Conservation (phyloP, 441 rosid species). For the Aleurites moluccanus region DNA sequence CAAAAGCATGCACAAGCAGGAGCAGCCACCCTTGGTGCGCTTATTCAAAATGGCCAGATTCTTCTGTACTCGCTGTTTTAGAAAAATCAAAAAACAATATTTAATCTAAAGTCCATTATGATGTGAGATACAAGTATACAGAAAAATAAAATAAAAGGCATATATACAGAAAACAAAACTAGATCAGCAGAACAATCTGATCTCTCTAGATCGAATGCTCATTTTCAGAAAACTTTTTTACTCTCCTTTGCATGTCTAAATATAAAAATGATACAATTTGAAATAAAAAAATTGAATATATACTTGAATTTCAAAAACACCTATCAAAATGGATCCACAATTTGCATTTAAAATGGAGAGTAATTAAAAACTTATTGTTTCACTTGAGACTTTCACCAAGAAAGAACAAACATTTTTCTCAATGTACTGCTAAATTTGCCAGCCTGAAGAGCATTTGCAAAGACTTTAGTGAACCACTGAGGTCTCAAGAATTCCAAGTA, state of each 20-base stretch:
- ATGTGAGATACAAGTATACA: background rate
- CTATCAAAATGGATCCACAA: too few species aligned
- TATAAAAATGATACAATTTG: too few species aligned
- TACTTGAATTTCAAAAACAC: too few species aligned
- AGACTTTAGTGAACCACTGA: background rate
- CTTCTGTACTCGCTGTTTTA: conserved; percentile 86
- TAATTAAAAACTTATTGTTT: background rate
- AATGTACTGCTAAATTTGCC: background rate
- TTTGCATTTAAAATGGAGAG: too few species aligned
- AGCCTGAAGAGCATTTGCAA: background rate
- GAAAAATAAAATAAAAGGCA: background rate
- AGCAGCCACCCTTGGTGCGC: conserved; percentile 83
- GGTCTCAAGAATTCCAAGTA: background rate
- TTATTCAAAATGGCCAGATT: conserved; percentile 85
- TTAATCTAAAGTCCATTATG: background rate
- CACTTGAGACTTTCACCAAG: background rate
- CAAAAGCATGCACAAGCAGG: conserved; percentile 85
- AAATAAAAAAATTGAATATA: too few species aligned
- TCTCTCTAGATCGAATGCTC: background rate
- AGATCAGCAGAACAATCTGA: background rate
- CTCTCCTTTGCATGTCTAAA: background rate
- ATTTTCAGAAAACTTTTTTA: background rate
- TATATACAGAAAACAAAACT: background rate
- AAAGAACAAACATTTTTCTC: background rate
- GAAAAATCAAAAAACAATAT: background rate